A percentile compares a stretch with the other conserved stretches of the same genome.
Evolutionary conservation across 164 flowering plant genomes (phyloP).

Genomic region (Sedum album): DNA sequence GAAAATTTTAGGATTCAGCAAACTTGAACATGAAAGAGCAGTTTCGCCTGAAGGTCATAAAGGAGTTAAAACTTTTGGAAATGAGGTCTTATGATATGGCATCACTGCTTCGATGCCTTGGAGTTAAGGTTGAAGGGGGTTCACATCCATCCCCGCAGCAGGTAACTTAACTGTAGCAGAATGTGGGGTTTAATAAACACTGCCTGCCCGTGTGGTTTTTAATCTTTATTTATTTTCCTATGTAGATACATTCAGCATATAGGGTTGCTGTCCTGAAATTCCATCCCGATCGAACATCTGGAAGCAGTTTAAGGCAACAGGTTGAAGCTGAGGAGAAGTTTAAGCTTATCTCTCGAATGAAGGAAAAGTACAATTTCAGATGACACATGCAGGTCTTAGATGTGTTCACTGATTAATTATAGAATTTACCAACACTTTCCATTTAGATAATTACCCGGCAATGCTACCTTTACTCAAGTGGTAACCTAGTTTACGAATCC

Average conservation of each 20-base stretch:
- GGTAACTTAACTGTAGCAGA: conserved; percentile 27
- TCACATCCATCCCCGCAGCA: conserved; percentile 34
- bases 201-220: not conserved
- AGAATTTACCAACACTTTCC: not conserved
- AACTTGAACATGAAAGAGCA: conserved; percentile 66
- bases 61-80: conserved; percentile 53
- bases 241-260: conserved; percentile 77
- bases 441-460: too few relatives aligned
- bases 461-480: too few relatives aligned
- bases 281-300: conserved; percentile 85
- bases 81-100: conserved; percentile 51
- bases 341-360: conserved; percentile 76
- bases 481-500: too few relatives aligned
- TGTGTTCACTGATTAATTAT: not conserved
- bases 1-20: conserved; percentile 58
- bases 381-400: not conserved
- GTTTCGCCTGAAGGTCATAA: conserved; percentile 50
- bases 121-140: conserved; percentile 51
- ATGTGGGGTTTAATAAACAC: not conserved
- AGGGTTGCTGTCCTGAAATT: conserved; percentile 70
- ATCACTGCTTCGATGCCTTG: conserved; percentile 66
- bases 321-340: conserved; percentile 96
- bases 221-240: not conserved
- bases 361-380: conserved; percentile 38
- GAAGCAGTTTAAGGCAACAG: conserved; percentile 54